Evolutionary conservation across 257 asterid species (phyloP).

Genomic region (Gynochthodes officinalis): DNA sequence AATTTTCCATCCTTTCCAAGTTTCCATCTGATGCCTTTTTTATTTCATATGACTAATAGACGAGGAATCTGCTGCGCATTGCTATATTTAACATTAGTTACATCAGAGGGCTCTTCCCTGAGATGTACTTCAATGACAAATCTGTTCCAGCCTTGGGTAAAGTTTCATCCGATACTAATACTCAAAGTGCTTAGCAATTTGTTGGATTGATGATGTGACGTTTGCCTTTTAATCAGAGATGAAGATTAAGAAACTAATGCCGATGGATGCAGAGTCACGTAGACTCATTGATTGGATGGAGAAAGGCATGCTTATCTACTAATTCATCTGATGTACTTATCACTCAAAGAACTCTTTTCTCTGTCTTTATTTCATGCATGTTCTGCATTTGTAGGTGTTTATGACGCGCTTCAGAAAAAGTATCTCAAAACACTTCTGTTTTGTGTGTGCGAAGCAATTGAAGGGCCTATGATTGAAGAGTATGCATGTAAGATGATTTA

Average conservation of each 20-base stretch:
- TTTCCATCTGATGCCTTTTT: background rate
- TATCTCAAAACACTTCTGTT: conserved; percentile 87
- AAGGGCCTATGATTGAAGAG: conserved; percentile 92
- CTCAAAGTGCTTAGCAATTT: background rate
- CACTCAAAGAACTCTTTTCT: conserved; percentile 12
- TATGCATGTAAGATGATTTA: conserved; percentile 63
- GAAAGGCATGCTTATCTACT: conserved; percentile 53
- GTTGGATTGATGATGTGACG: conserved; percentile 15
- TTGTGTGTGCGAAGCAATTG: conserved; percentile 73
- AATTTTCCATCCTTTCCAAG: background rate
- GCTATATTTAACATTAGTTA: conserved; percentile 96
- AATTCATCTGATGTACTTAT: conserved; percentile 5
- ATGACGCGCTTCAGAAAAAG: conserved; percentile 89
- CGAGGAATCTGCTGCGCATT: conserved; percentile 88
- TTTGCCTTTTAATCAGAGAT: conserved; percentile 48
- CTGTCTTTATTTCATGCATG: conserved; percentile 9
- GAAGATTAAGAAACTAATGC: conserved; percentile 98
- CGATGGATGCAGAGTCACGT: conserved; percentile 96
- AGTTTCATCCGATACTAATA: background rate
- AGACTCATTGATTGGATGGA: conserved; percentile 97
- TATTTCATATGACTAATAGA: conserved; percentile 36
- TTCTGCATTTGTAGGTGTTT: conserved; percentile 57
- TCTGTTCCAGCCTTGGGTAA: conserved; percentile 91
- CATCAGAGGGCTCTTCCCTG: conserved; percentile 95
- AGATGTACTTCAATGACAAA: conserved; percentile 86